Percentiles rank a stretch among this genome's conserved stretches.
phyloP scores from a whole-genome alignment of 208 protist species.

The Trichomonas tenax region DNA sequence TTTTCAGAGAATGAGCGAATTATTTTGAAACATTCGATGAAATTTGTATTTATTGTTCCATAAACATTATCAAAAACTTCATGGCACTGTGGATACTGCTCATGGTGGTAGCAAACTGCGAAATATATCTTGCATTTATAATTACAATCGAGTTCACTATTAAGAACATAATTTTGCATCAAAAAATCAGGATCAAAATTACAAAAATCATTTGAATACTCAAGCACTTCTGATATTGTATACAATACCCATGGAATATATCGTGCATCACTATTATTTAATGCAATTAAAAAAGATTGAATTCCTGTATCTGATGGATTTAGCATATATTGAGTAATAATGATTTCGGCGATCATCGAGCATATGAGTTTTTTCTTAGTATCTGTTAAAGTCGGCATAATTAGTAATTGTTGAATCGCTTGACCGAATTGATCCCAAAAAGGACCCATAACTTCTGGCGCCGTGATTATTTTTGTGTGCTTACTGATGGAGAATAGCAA shows the following conservation, averaged over 20 bases:
- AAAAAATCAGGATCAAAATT: not conserved
- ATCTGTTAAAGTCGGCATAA: not conserved
- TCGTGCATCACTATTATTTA: not conserved
- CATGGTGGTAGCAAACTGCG: not conserved
- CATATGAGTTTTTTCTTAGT: not conserved
- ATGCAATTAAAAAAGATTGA: not conserved
- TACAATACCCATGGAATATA: not conserved
- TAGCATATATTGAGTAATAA: not conserved
- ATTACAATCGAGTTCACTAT: not conserved
- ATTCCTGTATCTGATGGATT: not conserved
- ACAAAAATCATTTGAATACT: not conserved
- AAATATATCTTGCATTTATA: not conserved
- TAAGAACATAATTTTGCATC: not conserved
- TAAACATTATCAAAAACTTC: not conserved
- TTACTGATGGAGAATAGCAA: not conserved
- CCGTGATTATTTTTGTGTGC: not conserved
- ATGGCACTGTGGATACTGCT: not conserved
- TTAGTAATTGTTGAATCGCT: not conserved
- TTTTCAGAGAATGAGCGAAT: not conserved
- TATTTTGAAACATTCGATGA: not conserved
- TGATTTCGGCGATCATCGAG: not conserved
- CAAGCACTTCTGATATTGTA: not conserved
- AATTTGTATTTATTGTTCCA: not conserved
- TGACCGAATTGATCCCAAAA: not conserved
- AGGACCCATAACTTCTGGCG: not conserved